Base-by-base conservation (phyloP, 768 basidiomycete genomes). In the Termitomyces sp. region DNA sequence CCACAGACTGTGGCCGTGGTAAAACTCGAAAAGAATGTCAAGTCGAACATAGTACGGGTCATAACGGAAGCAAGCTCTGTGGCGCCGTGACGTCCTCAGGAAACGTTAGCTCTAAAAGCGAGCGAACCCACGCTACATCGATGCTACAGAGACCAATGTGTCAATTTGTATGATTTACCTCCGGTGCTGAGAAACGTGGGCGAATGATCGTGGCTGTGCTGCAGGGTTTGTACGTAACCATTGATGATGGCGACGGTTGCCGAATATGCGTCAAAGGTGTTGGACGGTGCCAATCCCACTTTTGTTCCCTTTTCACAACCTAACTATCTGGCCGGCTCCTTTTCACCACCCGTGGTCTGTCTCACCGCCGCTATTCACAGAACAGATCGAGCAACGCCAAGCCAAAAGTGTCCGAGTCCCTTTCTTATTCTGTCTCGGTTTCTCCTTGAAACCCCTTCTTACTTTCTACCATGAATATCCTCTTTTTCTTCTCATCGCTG, bases 401-500 rank as follows among this genome's bases (percentile, higher is more conserved):
- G 66, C 58, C 58, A 4, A 33, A 38, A 58, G 45, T 30, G n/a
- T 42, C 40, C n/a, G 40, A 42, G 40, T 36, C 45, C 47, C 55
- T 46, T 30, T 58, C 56, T 58, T 44, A 57, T 48, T 51, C 42
- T 61, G 51, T 59, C 57, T 60, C 53, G 50, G 30, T 53, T 38
- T 32, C 52, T 46, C 54, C 51, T 54, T 46, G 24, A 61, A 57
- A 54, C 53, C 60, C 53, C 60, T 53, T 55, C 58, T 61, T 67
- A 49, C 16, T 66, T 60, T 67, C 65, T 57, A 68, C 66, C 61
- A 79, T 78, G 76, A 65, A 66, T 66, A 54, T 68, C 61, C 66
- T 66, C 58, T 63, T 57, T 60, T 64, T 66, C 55, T 61, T 75
- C 56, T 61, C 56, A 58, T 70, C 78, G 77, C 78, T 80, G 75